Evolutionary conservation across 1,284 basidiomycete species (phyloP), one percentile per base, ranked within the genome.

Genomic region (Cryptococcus depauperatus): DNA sequence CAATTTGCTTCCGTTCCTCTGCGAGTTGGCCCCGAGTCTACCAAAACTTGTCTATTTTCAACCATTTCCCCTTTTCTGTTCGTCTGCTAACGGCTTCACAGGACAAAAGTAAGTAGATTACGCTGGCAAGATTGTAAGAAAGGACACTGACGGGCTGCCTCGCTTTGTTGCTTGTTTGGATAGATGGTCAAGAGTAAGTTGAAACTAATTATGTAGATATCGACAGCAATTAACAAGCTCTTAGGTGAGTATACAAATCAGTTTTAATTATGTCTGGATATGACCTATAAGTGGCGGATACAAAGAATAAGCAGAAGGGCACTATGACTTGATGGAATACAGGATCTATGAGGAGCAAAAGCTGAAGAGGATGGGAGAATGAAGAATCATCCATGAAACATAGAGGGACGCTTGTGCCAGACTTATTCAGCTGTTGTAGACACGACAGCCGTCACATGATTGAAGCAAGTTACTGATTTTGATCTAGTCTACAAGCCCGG

Each of bases 401-500:
- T 16, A 2, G 9, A 11, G 29, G 16, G 29, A 16, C n/a, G n/a
- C n/a, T n/a, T n/a, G n/a, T n/a, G n/a, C n/a, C n/a, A n/a, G n/a
- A n/a, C n/a, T n/a, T n/a, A n/a, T n/a, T n/a, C n/a, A n/a, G n/a
- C n/a, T n/a, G n/a, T n/a, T n/a, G n/a, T n/a, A n/a, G n/a, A n/a
- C n/a, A n/a, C n/a, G n/a, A n/a, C n/a, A n/a, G n/a, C 14, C 35
- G 21, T 7, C 35, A 14, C 28, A 33, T 34, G 27, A 18, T 13
- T 18, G 14, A 10, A 32, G 32, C 23, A n/a, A 40, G 21, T 3
- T 14, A 19, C 21, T 23, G 28, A 29, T 8, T 14, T 22, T 23
- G n/a, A 28, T 18, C 39, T 58, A 90, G 87, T 90, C 72, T 91
- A 88, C 83, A 95, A 96, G 79, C 86, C 92, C 74, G 92, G 92